Base-by-base conservation (phyloP, 2,329 filamentous ascomycete genomes). In the Clonostachys rosea region DNA sequence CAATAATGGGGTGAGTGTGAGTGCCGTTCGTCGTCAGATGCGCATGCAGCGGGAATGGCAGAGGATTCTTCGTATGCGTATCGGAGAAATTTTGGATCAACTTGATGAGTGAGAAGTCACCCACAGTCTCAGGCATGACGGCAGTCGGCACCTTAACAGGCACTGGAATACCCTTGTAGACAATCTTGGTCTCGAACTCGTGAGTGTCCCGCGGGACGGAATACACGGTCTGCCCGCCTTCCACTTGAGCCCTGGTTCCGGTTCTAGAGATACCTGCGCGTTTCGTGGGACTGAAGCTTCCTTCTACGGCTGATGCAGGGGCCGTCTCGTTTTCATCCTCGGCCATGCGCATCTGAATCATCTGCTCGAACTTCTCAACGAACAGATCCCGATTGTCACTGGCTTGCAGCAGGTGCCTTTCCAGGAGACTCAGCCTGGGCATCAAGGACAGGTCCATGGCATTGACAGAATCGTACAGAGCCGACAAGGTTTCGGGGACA, bases 331-430 rank as follows among this genome's bases (percentile, higher is more conserved):
- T 70, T 42, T 71, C 68, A 53, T 83, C 88, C 52, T 89, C 83
- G 12, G 78, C 78, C 65, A 90, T 83, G 40, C 89, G 83, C 68
- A 89, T 88, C 54, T 91, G 82, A 47, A 96, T 87, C 84, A 97
- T 95, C 52, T 87, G 84, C 66, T 96, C 91, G 58, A 99, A 99
- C 62, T 97, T 99, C 62, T 99, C 94, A 34, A 96, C 81, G 61
- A 99, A 99, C 57, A 99, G 82, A 62, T 99, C 94, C 63, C 95
- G 95, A 57, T 91, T 91, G 57, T 96, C 91, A 62, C 87, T 95
- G 9, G 89, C 84, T 63, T 96, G 90, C 24, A 99, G 68, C 46
- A 99, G 84, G 56, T 90, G 84, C 44, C 87, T 81, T 67, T 99
- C 94, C 8, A 96, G 79, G 35, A 86, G 72, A 50, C 87, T 95